These are phyloP conservation scores for Punctularia strigosozonata DNA, from an alignment of 768 basidiomycete species.

Conservation along the genomic window DNA sequence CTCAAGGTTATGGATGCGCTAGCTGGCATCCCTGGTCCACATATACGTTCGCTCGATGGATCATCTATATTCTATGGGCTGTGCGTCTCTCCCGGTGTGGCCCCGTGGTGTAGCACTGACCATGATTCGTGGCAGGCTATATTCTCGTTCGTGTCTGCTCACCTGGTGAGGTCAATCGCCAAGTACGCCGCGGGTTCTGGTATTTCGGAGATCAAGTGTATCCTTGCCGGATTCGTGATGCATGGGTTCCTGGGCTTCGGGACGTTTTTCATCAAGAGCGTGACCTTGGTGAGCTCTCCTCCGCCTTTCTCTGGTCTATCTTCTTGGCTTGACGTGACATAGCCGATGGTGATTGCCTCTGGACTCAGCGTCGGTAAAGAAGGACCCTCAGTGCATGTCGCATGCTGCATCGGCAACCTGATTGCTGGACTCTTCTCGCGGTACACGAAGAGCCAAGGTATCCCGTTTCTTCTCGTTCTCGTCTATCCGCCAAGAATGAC, in stretches of 20 bases:
- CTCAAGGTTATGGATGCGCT: constrained; percentile 71
- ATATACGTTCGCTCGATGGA: constrained; percentile 60
- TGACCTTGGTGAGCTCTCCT: constrained; percentile 63
- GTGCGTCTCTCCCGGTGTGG: constrained; percentile 33
- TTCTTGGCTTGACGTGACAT: constrained; percentile 6
- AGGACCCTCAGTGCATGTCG: constrained; percentile 95
- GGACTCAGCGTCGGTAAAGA: constrained; percentile 97
- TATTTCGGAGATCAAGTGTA: constrained; percentile 98
- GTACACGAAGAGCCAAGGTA: constrained; percentile 84
- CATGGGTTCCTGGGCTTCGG: constrained; percentile 85
- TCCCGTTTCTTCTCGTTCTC: constrained; percentile 12
- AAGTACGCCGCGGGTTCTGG: constrained; percentile 97
- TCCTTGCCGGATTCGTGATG: constrained; percentile 94
- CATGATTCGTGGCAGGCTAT: constrained; percentile 42
- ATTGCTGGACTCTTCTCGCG: constrained; percentile 77
- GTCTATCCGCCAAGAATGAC: constrained; percentile 7
- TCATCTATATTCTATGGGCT: constrained; percentile 81
- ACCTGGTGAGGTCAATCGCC: constrained; percentile 79
- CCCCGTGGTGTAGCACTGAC: background rate
- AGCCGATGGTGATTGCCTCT: constrained; percentile 96
- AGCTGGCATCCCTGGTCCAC: constrained; percentile 91
- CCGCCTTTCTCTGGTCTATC: background rate
- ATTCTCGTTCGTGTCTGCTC: constrained; percentile 82
- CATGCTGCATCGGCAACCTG: constrained; percentile 84
- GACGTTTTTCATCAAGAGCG: constrained; percentile 88